These are phyloP conservation scores for Solanum chmielewskii DNA, from an alignment of 257 asterid genomes.

Conservation along the genomic window DNA sequence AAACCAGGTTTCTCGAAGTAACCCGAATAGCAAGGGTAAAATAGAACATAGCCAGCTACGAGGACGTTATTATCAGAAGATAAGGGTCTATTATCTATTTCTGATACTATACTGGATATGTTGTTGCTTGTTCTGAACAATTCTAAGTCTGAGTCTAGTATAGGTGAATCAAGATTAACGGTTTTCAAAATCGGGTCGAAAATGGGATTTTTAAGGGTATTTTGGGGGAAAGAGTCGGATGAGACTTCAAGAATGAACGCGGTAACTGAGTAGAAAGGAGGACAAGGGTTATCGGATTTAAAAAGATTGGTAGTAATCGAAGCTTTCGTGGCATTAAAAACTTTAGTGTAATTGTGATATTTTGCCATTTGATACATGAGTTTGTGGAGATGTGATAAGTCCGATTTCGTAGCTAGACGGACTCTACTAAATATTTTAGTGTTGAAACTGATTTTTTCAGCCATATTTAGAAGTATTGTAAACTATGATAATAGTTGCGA, in stretches of 20 bases:
- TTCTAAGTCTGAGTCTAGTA: background rate
- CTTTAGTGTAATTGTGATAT: slow-evolving; percentile 41
- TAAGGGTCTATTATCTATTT: background rate
- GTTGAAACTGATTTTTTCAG: background rate
- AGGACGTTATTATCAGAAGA: background rate
- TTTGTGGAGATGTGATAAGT: slow-evolving; percentile 52
- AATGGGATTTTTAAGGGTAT: background rate
- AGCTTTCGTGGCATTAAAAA: slow-evolving; percentile 33
- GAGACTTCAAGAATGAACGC: slow-evolving; percentile 46
- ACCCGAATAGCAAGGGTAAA: slow-evolving; percentile 5
- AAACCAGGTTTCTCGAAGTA: background rate
- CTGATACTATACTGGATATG: background rate
- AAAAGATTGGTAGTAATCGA: slow-evolving; percentile 47
- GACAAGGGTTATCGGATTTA: slow-evolving; percentile 25
- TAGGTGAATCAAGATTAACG: background rate
- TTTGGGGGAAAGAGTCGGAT: slow-evolving; percentile 16
- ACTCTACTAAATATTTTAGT: slow-evolving; percentile 27
- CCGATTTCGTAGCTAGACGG: slow-evolving; percentile 37
- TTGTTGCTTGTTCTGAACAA: background rate
- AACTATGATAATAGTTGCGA: background rate
- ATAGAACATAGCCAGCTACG: slow-evolving; percentile 4
- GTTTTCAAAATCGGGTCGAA: background rate
- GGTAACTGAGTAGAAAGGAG: slow-evolving; percentile 48
- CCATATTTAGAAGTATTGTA: background rate
- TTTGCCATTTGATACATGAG: slow-evolving; percentile 64